Evolutionary conservation across 2,329 filamentous ascomycete species (phyloP), one percentile per base, ranked within the genome.

Genomic region (Coniochaeta ligniaria): DNA sequence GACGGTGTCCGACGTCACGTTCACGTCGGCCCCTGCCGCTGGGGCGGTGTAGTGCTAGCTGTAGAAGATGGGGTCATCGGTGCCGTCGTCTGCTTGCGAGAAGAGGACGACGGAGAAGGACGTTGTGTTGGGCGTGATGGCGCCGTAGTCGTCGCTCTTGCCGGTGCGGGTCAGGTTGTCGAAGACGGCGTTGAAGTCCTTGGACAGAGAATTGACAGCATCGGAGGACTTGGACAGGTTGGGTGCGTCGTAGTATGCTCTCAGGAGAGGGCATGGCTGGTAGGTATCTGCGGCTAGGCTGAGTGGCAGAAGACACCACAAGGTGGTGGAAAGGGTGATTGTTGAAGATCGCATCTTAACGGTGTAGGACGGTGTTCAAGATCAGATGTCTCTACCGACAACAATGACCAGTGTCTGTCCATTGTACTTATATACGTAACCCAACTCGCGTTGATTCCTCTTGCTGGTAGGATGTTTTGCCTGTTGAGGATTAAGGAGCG

Each of bases 61-160:
- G 55, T 68, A 67, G 36, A 68, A 64, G 0, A 65, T 54, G 0
- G 67, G 62, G 14, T 66, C 60, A 1, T 47, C 58, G 4, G 54
- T 38, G 7, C 11, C 31, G n/a, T 50, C 24, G 2, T 63, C 59
- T 6, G 60, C 50, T 16, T 61, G 62, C 1, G 63, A 63, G 41
- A 69, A 69, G 52, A 69, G 57, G 2, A 69, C 64, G n/a, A 69
- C 64, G 0, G 68, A 69, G 59, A 70, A 69, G 9, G 66, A 69
- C 3, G 68, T 69, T 1, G 66, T 69, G 59, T 68, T 68, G 1
- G 68, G 57, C 1, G 62, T 66, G 55, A 70, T 66, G n/a, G 52
- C 36, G 22, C 68, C 67, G 35, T 65, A 70, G 43, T 64, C 62
- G 8, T 66, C 61, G 41, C 63, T 64, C 20, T 60, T 61, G 22